Percentiles rank a stretch among this genome's conserved stretches.
phyloP scores from a whole-genome alignment of 306 rosid genomes.

The Corylus avellana region DNA sequence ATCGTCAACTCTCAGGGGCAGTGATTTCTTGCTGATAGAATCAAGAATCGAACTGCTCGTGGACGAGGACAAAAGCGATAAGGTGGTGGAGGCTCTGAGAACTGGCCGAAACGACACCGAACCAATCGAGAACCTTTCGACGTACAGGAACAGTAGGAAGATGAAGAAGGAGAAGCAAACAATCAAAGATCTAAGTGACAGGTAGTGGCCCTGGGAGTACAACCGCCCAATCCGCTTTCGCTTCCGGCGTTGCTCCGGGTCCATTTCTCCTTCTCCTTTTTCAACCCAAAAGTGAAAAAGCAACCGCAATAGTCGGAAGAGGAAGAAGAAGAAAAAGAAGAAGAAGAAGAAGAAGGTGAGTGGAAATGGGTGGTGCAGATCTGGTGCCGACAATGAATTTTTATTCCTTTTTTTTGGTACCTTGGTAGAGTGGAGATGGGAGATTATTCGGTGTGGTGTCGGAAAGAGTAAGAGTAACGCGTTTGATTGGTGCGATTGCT shows the following conservation, averaged over 20 bases:
- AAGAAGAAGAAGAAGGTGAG: background rate
- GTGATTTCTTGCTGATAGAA: constrained; percentile 31
- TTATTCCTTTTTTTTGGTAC: background rate
- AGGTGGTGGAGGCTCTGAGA: constrained; percentile 48
- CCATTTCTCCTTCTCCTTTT: constrained; percentile 44
- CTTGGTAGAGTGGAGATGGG: background rate
- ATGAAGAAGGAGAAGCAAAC: constrained; percentile 57
- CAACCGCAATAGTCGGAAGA: background rate
- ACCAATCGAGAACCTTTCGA: constrained; percentile 38
- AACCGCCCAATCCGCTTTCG: constrained; percentile 53
- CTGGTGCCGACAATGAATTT: background rate
- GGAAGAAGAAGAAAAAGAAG: background rate
- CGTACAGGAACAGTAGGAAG: constrained; percentile 54
- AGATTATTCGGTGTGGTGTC: background rate
- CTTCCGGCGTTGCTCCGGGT: constrained; percentile 64
- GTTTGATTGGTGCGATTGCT: background rate
- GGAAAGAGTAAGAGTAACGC: background rate
- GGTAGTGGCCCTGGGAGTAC: constrained; percentile 20
- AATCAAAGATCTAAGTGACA: constrained; percentile 54
- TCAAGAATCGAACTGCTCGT: constrained; percentile 59
- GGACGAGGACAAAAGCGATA: constrained; percentile 55
- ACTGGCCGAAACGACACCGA: constrained; percentile 50
- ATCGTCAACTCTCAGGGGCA: constrained; percentile 42
- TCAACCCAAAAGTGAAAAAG: background rate
- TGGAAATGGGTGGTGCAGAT: background rate